phyloP scores from a whole-genome alignment of 2,329 filamentous ascomycete genomes.

The Tympanopsis confertula region DNA sequence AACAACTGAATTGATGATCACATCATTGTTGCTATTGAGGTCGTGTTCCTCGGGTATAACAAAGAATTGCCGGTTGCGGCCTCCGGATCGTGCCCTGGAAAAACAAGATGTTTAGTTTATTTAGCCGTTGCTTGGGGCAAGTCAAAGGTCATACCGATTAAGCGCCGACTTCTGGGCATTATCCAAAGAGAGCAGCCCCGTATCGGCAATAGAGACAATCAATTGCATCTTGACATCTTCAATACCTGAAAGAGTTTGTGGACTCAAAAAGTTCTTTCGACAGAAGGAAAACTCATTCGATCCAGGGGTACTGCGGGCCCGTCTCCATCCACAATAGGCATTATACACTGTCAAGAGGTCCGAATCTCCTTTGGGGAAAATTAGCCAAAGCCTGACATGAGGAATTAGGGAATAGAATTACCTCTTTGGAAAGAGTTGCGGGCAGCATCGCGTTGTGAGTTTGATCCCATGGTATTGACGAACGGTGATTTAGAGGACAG shows the following conservation, averaged over 20 bases:
- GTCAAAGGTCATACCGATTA: constrained; percentile 53
- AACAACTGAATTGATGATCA: constrained; percentile 69
- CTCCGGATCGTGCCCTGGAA: constrained; percentile 26
- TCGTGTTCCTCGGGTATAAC: constrained; percentile 68
- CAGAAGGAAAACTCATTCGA: constrained; percentile 81
- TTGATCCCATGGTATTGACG: constrained; percentile 72
- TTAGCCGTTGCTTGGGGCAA: too few relatives aligned
- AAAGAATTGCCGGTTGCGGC: constrained; percentile 63
- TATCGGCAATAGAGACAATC: constrained; percentile 72
- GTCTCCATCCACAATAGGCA: constrained; percentile 81
- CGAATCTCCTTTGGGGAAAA: constrained; percentile 57
- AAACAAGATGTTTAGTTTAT: too few relatives aligned
- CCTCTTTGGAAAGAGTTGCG: constrained; percentile 57
- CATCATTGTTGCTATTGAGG: constrained; percentile 67
- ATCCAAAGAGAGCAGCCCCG: constrained; percentile 68
- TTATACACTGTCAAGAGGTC: constrained; percentile 90
- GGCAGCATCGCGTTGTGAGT: constrained; percentile 70
- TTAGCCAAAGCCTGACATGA: neutral
- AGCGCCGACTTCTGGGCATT: constrained; percentile 60
- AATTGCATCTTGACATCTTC: constrained; percentile 93
- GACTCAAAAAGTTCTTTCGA: constrained; percentile 82
- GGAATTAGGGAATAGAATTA: neutral
- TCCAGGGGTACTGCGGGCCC: constrained; percentile 38
- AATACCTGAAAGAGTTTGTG: constrained; percentile 81
- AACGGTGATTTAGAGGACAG: constrained; percentile 93